These are phyloP conservation scores for Heterotrichella gracilis DNA, from an alignment of 352 stramenopile genomes.

Conservation along the genomic window DNA sequence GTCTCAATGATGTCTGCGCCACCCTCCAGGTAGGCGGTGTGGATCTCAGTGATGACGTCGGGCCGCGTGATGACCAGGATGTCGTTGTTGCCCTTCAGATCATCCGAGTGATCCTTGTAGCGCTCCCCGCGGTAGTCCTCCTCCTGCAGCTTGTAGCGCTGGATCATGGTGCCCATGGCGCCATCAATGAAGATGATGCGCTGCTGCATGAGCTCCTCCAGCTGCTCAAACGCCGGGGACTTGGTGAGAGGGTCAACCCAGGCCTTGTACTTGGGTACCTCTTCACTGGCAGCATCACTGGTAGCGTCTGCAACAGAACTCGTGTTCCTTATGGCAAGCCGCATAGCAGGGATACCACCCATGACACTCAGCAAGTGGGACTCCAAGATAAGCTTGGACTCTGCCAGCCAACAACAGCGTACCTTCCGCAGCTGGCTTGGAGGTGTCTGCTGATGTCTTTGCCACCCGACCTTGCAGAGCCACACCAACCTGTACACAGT, in stretches of 20 bases:
- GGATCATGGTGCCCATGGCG: constrained; percentile 89
- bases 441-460: too few species aligned
- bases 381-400: too few species aligned
- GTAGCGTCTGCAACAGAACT: too few species aligned
- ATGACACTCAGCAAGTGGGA: constrained; percentile 9
- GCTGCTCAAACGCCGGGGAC: constrained; percentile 14
- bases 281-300: too few species aligned
- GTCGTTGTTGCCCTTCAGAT: constrained; percentile 88
- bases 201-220: constrained; percentile 17
- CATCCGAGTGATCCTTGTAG: constrained; percentile 54
- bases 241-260: neutral
- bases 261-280: constrained; percentile 1
- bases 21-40: constrained; percentile 61
- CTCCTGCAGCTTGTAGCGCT: constrained; percentile 51
- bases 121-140: constrained; percentile 65
- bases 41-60: constrained; percentile 65
- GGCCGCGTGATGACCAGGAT: constrained; percentile 58
- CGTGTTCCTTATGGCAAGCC: too few species aligned
- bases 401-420: too few species aligned
- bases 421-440: too few species aligned
- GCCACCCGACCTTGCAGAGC: too few species aligned
- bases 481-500: too few species aligned
- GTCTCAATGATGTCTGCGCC: constrained; percentile 69
- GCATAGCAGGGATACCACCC: constrained; percentile 11
- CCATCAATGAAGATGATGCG: constrained; percentile 67